phyloP scores from a whole-genome alignment of 768 basidiomycete genomes.

The Russula griseocarnosa region DNA sequence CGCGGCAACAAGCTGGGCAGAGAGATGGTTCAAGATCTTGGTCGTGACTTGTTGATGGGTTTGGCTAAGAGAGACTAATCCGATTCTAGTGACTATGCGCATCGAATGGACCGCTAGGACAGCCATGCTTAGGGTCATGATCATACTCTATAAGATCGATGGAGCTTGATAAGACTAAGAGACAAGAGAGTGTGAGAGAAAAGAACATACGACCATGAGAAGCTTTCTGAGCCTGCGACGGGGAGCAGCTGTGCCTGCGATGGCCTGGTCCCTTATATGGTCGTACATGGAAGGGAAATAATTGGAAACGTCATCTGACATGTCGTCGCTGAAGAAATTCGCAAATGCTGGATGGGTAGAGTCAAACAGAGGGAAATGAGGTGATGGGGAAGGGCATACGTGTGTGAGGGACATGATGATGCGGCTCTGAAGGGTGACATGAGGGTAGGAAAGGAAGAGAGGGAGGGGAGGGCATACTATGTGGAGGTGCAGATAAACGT shows the following conservation, averaged over 20 bases:
- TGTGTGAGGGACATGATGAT: neutral
- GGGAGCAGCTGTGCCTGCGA: slow-evolving; percentile 9
- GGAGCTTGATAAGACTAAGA: neutral
- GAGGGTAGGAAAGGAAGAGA: neutral
- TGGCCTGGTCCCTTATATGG: slow-evolving; percentile 5
- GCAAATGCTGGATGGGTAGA: slow-evolving; percentile 7
- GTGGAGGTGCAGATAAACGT: neutral
- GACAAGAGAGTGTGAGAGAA: neutral
- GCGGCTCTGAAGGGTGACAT: neutral
- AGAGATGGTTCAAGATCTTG: slow-evolving; percentile 14
- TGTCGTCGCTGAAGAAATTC: slow-evolving; percentile 21
- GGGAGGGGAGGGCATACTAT: neutral
- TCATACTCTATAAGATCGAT: slow-evolving; percentile 19
- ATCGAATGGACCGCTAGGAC: slow-evolving; percentile 23
- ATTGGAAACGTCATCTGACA: slow-evolving; percentile 17
- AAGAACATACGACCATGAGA: slow-evolving; percentile 18
- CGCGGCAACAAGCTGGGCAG: slow-evolving; percentile 9
- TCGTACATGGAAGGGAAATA: slow-evolving; percentile 24
- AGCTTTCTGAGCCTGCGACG: slow-evolving; percentile 23
- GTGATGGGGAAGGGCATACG: neutral
- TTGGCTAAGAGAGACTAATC: slow-evolving; percentile 6
- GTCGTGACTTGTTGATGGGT: slow-evolving; percentile 14
- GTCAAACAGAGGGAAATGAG: neutral
- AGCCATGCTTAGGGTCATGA: slow-evolving; percentile 24
- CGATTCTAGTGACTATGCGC: slow-evolving; percentile 17